Base-by-base conservation (phyloP, 495 filamentous ascomycete species). In the Lineolata rhizophorae region DNA sequence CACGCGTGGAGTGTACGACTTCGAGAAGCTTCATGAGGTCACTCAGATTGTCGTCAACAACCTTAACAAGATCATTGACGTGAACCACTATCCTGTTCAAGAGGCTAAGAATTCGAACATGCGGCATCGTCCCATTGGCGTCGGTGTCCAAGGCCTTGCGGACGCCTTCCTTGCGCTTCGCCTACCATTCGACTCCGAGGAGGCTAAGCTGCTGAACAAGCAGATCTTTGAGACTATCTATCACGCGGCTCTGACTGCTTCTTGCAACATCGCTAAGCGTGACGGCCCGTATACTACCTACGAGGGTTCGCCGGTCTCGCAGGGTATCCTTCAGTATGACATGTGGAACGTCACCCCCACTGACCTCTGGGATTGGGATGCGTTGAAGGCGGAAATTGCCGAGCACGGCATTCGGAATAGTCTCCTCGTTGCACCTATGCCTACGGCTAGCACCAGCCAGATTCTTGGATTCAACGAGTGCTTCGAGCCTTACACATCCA, bases 141-240 rank as follows among this genome's bases (percentile, higher is more conserved):
- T 97, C 26, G 87, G 87, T 65, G 87, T 97, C 42, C 87, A 92
- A 56, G 87, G 87, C 64, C 73, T 97, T 42, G 87, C 87, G n/a
- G 87, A 97, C 64, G 80, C 80, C 30, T 97, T 97, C 73, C 67
- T 97, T 38, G 85, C 90, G 34, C 73, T 97, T 35, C 87, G 90
- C 46, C 62, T 91, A 59, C 87, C 87, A 5, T 97, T 97, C 51
- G 87, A 97, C 49, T 97, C 90, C 0, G 66, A 78, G 12, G 79
- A 93, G 58, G 87, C 87, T 27, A 74, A 74, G 41, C 67, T 85
- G 47, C 67, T 97, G 45, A 97, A 97, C 65, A 85, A 75, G 45
- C 82, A 95, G 54, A 94, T 97, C 51, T 97, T 97, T 46, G 87
- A 97, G 67, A 97, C 87, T 25, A 94, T 97, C 57, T 97, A 97